These are phyloP conservation scores for Alternaria ventricosa DNA, from an alignment of 2,329 filamentous ascomycete species.

Conservation along the genomic window DNA sequence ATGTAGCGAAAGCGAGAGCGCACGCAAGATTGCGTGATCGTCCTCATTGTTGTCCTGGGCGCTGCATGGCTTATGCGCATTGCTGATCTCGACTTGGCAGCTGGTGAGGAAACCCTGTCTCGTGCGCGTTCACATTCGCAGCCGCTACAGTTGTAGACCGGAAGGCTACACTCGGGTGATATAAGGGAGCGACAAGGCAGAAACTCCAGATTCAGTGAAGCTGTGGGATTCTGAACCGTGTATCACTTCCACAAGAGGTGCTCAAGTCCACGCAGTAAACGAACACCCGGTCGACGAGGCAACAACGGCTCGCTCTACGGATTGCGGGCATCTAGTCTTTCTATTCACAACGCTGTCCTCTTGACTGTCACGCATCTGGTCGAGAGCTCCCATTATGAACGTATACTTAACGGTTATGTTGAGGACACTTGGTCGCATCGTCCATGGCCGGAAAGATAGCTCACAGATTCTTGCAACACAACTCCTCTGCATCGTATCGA, in stretches of 20 bases:
- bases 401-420: no score
- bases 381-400: no score
- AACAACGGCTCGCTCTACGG: background rate
- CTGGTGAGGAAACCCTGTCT: background rate
- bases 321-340: background rate
- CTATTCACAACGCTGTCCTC: background rate
- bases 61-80: conserved; percentile 1
- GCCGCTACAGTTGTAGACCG: background rate
- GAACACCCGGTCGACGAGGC: background rate
- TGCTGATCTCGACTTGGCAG: background rate
- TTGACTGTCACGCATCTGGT: no score
- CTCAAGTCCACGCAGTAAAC: background rate
- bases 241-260: background rate
- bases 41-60: background rate
- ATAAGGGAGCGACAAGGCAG: background rate
- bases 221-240: no score
- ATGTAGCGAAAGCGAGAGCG: background rate
- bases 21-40: conserved; percentile 10
- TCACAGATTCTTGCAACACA: background rate
- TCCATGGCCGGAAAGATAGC: background rate
- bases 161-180: background rate
- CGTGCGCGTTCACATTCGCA: background rate
- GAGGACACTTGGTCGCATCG: background rate
- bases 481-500: background rate
- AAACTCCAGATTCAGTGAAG: background rate